Evolutionary conservation across 345 rosid species (phyloP), one percentile per base, ranked within the genome.

Genomic region (Syzygium jambos): DNA sequence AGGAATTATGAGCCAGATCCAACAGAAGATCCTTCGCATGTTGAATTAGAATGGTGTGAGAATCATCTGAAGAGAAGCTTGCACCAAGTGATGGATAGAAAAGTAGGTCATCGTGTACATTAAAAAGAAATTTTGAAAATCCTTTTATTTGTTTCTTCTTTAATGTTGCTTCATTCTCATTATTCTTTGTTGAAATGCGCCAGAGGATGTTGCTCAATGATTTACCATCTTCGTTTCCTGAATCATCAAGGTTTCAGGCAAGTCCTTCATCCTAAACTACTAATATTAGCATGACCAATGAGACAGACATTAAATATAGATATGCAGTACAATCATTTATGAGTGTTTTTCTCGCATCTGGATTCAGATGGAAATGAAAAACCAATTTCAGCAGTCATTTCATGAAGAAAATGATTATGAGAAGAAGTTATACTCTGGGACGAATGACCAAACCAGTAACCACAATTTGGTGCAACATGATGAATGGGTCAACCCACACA

Each of bases 1-100:
- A 87, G 90, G 80, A 51, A 51, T 85, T 89, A 55, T 87, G 87
- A 56, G 87, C 86, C 82, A 55, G 51, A 80, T 10, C 78, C 78
- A 6, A 54, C 51, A 53, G 63, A 56, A 19, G 82, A 85, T 27
- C 85, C 85, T 51, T 43, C 83, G 78, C 55, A 53, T 38, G 55
- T 85, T 85, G 49, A 85, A 53, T 49, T 89, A 46, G 22, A 59
- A 43, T 51, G 73, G 86, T 57, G 84, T 38, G 89, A 89, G 86
- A 85, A 30, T 30, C 87, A 87, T 53, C 68, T 85, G n/a, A 85
- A 14, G 34, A 46, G 46, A 11, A n/a, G 68, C 82, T 80, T 89
- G 84, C 52, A 78, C 17, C 56, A 15, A 46, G 82, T 89, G 34
- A 52, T 29, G 4, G 25, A 89, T 7, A 87, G 61, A 80, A 84